Percentiles rank a stretch among this genome's conserved stretches.
Evolutionary conservation across 2,329 filamentous ascomycete species (phyloP).

Genomic region (Fusarium solani-melongenae): DNA sequence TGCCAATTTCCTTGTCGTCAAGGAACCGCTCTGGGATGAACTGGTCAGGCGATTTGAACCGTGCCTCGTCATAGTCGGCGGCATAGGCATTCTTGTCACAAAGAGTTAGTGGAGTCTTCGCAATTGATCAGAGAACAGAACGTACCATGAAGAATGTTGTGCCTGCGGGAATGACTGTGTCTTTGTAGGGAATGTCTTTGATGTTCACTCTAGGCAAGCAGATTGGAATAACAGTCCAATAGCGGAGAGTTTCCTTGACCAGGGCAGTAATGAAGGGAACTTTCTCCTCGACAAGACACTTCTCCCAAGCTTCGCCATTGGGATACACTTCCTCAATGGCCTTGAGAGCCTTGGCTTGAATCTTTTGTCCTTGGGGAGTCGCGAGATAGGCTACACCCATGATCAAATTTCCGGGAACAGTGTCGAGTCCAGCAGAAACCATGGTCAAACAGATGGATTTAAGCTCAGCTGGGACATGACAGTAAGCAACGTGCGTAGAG

Average conservation of each 20-base stretch:
- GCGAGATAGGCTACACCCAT: constrained; percentile 83
- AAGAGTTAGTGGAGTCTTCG: not conserved
- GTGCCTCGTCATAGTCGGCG: constrained; percentile 76
- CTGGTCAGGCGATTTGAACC: constrained; percentile 71
- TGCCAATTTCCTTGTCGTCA: constrained; percentile 63
- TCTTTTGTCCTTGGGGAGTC: constrained; percentile 72
- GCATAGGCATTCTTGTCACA: constrained; percentile 73
- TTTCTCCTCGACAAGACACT: constrained; percentile 78
- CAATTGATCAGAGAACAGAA: not conserved
- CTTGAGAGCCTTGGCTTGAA: constrained; percentile 75
- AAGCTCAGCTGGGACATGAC: constrained; percentile 69
- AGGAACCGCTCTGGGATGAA: constrained; percentile 81
- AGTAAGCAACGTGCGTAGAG: not conserved
- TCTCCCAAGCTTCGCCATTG: constrained; percentile 79
- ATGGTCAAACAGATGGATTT: constrained; percentile 86
- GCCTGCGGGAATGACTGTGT: constrained; percentile 75
- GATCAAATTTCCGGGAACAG: constrained; percentile 81
- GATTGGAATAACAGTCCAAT: constrained; percentile 83
- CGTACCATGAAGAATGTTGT: constrained; percentile 82
- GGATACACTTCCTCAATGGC: constrained; percentile 80
- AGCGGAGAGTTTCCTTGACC: constrained; percentile 82
- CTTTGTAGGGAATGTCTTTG: constrained; percentile 77
- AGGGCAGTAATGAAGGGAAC: constrained; percentile 81
- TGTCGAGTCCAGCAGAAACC: constrained; percentile 84
- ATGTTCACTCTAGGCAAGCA: constrained; percentile 79